A percentile compares a stretch with the other conserved stretches of the same genome.
Evolutionary conservation across 2,329 filamentous ascomycete species (phyloP).

Genomic region (Cytospora schulzeri): DNA sequence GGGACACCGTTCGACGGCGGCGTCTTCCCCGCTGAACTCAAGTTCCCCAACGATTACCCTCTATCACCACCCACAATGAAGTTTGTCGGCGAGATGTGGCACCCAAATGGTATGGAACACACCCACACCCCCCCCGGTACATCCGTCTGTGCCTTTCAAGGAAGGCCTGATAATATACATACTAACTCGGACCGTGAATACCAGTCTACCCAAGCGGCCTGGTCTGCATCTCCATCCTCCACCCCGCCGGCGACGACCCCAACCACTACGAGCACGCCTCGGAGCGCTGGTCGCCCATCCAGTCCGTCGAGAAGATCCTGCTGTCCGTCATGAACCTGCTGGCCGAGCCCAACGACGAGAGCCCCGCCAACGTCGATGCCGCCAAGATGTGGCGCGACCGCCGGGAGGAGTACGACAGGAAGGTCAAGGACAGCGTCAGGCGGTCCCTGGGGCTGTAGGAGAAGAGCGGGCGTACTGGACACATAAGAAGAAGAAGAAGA

Average conservation of each 20-base stretch:
- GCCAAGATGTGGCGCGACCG: constrained; percentile 94
- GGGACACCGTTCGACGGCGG: constrained; percentile 96
- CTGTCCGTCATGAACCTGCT: constrained; percentile 99
- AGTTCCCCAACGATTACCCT: constrained; percentile 96
- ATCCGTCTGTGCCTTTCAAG: too few species aligned
- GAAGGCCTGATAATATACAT: too few species aligned
- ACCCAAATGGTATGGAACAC: constrained; percentile 77
- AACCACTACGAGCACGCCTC: constrained; percentile 97
- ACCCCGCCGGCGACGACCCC: constrained; percentile 93
- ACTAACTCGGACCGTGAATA: neutral
- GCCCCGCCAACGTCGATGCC: constrained; percentile 92
- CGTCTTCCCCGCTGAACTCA: constrained; percentile 91
- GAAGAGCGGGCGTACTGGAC: neutral
- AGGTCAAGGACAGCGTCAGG: constrained; percentile 80
- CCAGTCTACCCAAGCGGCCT: constrained; percentile 87
- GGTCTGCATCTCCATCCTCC: constrained; percentile 97
- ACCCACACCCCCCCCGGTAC: neutral
- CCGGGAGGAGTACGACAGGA: constrained; percentile 79
- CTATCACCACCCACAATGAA: constrained; percentile 94
- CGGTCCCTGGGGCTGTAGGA: constrained; percentile 73
- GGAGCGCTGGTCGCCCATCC: constrained; percentile 94
- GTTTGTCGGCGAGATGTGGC: constrained; percentile 92
- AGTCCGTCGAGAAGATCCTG: constrained; percentile 96
- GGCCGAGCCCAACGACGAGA: constrained; percentile 95
- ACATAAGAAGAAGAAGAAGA: too few species aligned